Evolutionary conservation across 2,329 filamentous ascomycete genomes (phyloP), one percentile per base, ranked within the genome.

Genomic region (Pestalotiopsis sp.): DNA sequence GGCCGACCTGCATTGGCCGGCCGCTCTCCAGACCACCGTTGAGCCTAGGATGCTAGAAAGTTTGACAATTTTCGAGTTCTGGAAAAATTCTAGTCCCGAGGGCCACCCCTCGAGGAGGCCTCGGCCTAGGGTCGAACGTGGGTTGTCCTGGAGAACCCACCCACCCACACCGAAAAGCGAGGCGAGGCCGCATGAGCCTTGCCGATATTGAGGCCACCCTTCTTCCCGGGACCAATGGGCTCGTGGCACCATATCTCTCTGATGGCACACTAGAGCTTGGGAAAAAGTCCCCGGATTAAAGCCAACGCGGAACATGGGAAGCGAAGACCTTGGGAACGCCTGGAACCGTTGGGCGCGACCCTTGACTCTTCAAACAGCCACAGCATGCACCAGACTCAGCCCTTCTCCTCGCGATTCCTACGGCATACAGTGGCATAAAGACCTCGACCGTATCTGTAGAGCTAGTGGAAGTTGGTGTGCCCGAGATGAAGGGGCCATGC

Each of bases 171-270:
- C 61, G 40, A 38, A 35, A 52, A 20, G 44, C 20, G 44, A 14
- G n/a, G 40, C 40, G 22, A 64, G 55, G 58, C 66, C 52, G 35
- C 61, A 64, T 64, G 4, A 24, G 24, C 59, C 44, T 40, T 63
- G 60, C 44, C 24, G 66, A 64, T 55, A 64, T 55, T 35, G 62
- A 64, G 40, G 39, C 35, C 24, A 44, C 22, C 14, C 20, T 48
- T 67, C 55, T 63, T 35, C 24, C 60, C 59, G 60, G 59, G 62
- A 61, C 35, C 66, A 61, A 52, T 30, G 10, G 35, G 39, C 44
- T 24, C 44, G 22, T n/a, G 17, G 35, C 40, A 61, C 26, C 44
- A 48, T 61, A 48, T 59, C 57, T 48, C 55, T 9, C 10, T 9
- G 3, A 9, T 9, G 9, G 17, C 20, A 52, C 44, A 52, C 44